Evolutionary conservation across 345 rosid genomes (phyloP), one percentile per base, ranked within the genome.

Genomic region (Sonneratia caseolaris): DNA sequence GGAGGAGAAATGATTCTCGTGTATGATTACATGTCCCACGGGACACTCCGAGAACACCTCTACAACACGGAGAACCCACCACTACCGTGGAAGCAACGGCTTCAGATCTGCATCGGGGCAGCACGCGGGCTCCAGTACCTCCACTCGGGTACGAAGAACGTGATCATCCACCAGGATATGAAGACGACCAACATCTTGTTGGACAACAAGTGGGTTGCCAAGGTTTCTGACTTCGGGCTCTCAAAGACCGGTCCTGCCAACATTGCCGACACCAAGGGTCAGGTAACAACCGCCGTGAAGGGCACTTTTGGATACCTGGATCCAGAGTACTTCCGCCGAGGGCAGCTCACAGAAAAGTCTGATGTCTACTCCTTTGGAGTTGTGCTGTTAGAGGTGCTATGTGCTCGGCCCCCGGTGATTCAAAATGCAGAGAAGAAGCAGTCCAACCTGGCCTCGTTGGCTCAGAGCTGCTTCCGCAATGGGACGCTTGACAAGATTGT

Each of bases 1-100:
- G 74, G 76, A 37, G 75, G 68, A 16, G 90, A 86, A 77, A 86
- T 84, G 90, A 84, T 86, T 37, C 80, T 86, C 37, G 79, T 81
- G 7, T 81, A 81, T 24, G 84, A 78, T n/a, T 81, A 75, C 77
- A 78, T 81, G 84, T 35, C 77, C 0, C 67, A 43, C 4, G 84
- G 81, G 12, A 75, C 81, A 7, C 70, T 81, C 27, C 73, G 81
- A 4, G 75, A 75, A 21, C 79, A 81, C 56, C 75, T 77, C 15
- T 78, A 72, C 67, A 38, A 70, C 38, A 48, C 79, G 36, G 59
- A 73, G 13, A 75, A 81, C 24, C 76, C 79, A 37, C 75, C 81
- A 3, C 47, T 81, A 0, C n/a, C 81, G 6, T 81, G 84, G 84
- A 75, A 70, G 45, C 76, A 70, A 2, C 45, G 84, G 47, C 36